phyloP scores from a whole-genome alignment of 1,139 yeast genomes.

The Nakaseomyces kungkrabaensis region DNA sequence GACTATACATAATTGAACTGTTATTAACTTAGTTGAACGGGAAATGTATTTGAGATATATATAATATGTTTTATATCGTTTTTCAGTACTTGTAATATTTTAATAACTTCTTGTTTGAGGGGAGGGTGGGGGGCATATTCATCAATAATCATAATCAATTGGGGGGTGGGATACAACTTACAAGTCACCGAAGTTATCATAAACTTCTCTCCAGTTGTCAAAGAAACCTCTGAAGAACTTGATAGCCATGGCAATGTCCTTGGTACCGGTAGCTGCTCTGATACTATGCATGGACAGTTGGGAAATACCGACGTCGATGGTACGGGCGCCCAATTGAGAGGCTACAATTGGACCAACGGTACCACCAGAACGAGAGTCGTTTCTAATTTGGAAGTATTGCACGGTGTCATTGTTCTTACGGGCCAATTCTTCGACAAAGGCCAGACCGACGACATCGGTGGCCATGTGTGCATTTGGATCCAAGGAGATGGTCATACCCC shows the following conservation, averaged over 20 bases:
- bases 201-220: conserved; percentile 45
- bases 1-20: too few relatives aligned
- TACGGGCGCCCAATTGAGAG: conserved; percentile 59
- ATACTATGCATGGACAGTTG: conserved; percentile 77
- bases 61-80: too few relatives aligned
- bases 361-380: conserved; percentile 67
- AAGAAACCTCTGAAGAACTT: conserved; percentile 58
- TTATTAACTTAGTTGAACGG: too few relatives aligned
- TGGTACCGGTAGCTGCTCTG: conserved; percentile 62
- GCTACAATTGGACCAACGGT: conserved; percentile 71
- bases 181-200: conserved; percentile 37
- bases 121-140: too few relatives aligned
- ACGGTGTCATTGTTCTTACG: conserved; percentile 47
- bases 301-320: conserved; percentile 69
- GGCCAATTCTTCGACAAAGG: conserved; percentile 59
- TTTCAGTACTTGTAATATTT: too few relatives aligned
- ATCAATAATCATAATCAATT: too few relatives aligned
- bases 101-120: too few relatives aligned
- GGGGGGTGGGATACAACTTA: conserved; percentile 15
- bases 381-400: conserved; percentile 64
- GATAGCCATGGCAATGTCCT: conserved; percentile 59
- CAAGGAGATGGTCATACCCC: conserved; percentile 57
- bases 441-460: conserved; percentile 62
- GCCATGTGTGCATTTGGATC: conserved; percentile 79
- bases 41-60: too few relatives aligned